phyloP scores from a whole-genome alignment of 768 basidiomycete species.

The Infundibulicybe gibba region DNA sequence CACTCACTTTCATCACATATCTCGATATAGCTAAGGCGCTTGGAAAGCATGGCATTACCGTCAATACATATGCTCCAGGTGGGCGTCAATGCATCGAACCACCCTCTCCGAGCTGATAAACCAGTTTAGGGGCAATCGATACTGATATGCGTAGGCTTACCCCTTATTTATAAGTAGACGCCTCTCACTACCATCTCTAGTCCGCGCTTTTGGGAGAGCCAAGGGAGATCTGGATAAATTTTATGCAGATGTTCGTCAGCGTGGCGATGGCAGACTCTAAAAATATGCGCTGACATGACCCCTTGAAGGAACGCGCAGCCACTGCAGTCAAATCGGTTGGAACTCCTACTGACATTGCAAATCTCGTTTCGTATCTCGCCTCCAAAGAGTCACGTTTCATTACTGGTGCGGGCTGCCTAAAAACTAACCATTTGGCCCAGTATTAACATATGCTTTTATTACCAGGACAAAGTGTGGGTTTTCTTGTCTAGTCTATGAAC shows the following conservation, averaged over 20 bases:
- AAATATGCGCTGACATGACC: no score
- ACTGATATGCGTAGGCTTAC: not conserved
- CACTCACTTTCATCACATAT: not conserved
- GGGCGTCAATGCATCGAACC: not conserved
- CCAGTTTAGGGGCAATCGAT: not conserved
- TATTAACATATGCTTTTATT: not conserved
- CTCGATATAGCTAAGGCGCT: slow-evolving; percentile 13
- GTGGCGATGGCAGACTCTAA: no score
- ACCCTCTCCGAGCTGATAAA: not conserved
- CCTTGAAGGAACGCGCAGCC: not conserved
- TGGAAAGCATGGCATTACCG: slow-evolving; percentile 17
- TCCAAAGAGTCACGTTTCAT: slow-evolving; percentile 23
- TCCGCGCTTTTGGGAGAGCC: no score
- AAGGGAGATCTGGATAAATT: no score
- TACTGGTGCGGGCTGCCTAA: slow-evolving; percentile 10
- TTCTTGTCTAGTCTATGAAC: not conserved
- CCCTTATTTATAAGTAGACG: not conserved
- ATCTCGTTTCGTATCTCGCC: slow-evolving; percentile 24
- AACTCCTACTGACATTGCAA: slow-evolving; percentile 15
- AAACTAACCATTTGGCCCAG: not conserved
- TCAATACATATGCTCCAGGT: slow-evolving; percentile 21
- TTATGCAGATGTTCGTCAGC: no score
- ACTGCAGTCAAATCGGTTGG: not conserved
- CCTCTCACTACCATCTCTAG: no score
- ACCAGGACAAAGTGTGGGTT: not conserved